Evolutionary conservation across 352 stramenopile species (phyloP).

Genomic region (Pythium rhizo-oryzae): DNA sequence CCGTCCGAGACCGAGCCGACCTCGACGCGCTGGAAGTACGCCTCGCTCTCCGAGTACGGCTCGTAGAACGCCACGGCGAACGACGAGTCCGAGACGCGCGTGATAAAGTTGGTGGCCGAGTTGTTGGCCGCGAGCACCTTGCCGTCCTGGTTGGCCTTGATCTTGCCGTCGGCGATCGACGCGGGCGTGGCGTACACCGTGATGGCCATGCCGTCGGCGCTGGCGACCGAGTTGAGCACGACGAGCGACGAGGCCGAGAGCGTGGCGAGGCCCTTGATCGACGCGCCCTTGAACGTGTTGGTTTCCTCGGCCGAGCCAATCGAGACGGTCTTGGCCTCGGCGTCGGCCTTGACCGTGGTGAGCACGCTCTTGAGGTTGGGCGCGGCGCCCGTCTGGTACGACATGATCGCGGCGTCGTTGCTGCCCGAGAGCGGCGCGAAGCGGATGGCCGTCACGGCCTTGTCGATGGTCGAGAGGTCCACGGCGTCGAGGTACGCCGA

Average conservation of each 20-base stretch:
- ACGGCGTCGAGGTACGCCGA: constrained; percentile 66
- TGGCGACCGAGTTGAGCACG: constrained; percentile 53
- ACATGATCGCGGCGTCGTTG: constrained; percentile 56
- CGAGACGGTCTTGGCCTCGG: constrained; percentile 49
- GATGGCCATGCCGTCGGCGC: constrained; percentile 40
- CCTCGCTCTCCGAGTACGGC: constrained; percentile 43
- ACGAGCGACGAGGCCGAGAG: constrained; percentile 61
- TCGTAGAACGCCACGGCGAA: constrained; percentile 77
- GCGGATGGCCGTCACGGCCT: constrained; percentile 56
- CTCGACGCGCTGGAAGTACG: constrained; percentile 64
- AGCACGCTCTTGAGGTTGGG: constrained; percentile 48
- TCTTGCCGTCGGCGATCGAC: constrained; percentile 45
- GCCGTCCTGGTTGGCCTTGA: constrained; percentile 45
- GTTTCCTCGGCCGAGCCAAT: constrained; percentile 38
- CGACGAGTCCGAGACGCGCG: constrained; percentile 57
- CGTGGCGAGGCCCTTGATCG: constrained; percentile 65
- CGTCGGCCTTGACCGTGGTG: constrained; percentile 50
- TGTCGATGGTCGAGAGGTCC: constrained; percentile 47
- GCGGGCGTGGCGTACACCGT: constrained; percentile 51
- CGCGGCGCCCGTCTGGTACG: constrained; percentile 55
- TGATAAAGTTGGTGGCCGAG: constrained; percentile 70
- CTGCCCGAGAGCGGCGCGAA: constrained; percentile 37
- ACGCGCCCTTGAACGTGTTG: constrained; percentile 56
- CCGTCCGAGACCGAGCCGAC: constrained; percentile 51
- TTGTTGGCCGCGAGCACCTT: constrained; percentile 56